A percentile compares a stretch with the other conserved stretches of the same genome.
Conservation (phyloP, 371 early-diverging fungal species). For the Batrachochytrium dendrobatidis region DNA sequence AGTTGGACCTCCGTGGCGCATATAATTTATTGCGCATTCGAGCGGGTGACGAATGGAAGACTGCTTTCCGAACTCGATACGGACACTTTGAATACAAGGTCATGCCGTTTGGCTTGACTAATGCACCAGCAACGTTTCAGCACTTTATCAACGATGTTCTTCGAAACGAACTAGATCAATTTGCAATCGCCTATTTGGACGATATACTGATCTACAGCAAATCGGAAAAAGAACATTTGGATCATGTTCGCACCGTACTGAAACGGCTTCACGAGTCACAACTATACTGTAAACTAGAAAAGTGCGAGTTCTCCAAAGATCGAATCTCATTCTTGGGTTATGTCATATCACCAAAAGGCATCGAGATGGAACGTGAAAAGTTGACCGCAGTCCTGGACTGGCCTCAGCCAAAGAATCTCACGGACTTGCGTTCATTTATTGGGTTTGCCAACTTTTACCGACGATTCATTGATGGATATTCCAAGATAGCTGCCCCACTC, state of each 20-base stretch:
- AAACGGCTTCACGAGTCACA: not conserved
- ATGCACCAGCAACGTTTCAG: constrained; percentile 36
- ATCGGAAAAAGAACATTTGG: not conserved
- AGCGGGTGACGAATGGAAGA: constrained; percentile 27
- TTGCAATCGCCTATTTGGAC: constrained; percentile 29
- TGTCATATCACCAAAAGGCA: constrained; percentile 19
- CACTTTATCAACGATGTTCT: constrained; percentile 29
- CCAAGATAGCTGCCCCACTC: constrained; percentile 33
- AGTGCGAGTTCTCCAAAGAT: constrained; percentile 4
- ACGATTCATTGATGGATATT: constrained; percentile 38
- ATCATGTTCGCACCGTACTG: constrained; percentile 9
- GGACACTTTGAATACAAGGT: constrained; percentile 38
- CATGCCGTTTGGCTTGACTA: constrained; percentile 37
- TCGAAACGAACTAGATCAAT: constrained; percentile 9
- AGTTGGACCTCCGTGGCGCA: constrained; percentile 39
- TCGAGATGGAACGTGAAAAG: constrained; percentile 26
- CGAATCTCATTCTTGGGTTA: constrained; percentile 14
- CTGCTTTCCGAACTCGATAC: constrained; percentile 43
- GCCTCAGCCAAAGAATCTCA: constrained; percentile 24
- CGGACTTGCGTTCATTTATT: constrained; percentile 38
- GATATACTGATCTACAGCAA: constrained; percentile 39
- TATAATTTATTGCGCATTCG: constrained; percentile 35
- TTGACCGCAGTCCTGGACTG: constrained; percentile 29
- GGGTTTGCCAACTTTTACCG: constrained; percentile 48
- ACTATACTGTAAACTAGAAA: constrained; percentile 6